Evolutionary conservation across 2,329 filamentous ascomycete species (phyloP), one percentile per base, ranked within the genome.

Genomic region (Rachicladosporium sp.): DNA sequence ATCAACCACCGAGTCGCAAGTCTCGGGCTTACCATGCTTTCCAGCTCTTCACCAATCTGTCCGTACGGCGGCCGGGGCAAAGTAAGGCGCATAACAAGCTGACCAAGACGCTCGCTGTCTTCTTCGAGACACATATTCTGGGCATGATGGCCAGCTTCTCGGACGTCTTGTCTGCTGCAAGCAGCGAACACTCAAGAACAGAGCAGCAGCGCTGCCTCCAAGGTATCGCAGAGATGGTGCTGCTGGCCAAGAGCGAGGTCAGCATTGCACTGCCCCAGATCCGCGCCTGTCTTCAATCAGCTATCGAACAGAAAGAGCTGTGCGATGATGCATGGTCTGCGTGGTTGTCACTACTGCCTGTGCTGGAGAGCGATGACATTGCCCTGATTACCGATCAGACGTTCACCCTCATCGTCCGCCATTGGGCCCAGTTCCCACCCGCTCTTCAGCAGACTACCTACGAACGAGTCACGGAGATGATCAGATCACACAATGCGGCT

Each of bases 211-310:
- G 82, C 43, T 87, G 80, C 50, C 76, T 98, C 6, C 75, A 76
- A 46, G 88, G 85, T 4, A 81, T 98, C 55, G 82, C 86, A 49
- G 85, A 93, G 56, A 83, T 98, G 74, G 81, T 95, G 36, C 76
- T 69, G 39, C 68, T 93, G 36, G 82, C 84, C 33, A 80, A 78
- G 51, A 70, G 70, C 2, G 78, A 83, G 53, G 76, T 88, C 27
- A 80, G 78, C 44, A 78, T 81, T 50, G 91, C 85, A 36, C 69
- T 94, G 31, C 89, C 91, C 13, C 89, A 95, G 67, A 89, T 96
- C 41, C 86, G 86, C 48, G 87, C 89, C n/a, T 95, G 85, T 55
- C 68, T 98, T 9, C 78, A 93, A 46, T 87, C 86, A 13, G 87
- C 87, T 0, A 73, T 96, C 43, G 72, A 81, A 10, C 75, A 82